These are phyloP conservation scores for Sporothrix inflata DNA, from an alignment of 2,329 filamentous ascomycete genomes.

Conservation along the genomic window DNA sequence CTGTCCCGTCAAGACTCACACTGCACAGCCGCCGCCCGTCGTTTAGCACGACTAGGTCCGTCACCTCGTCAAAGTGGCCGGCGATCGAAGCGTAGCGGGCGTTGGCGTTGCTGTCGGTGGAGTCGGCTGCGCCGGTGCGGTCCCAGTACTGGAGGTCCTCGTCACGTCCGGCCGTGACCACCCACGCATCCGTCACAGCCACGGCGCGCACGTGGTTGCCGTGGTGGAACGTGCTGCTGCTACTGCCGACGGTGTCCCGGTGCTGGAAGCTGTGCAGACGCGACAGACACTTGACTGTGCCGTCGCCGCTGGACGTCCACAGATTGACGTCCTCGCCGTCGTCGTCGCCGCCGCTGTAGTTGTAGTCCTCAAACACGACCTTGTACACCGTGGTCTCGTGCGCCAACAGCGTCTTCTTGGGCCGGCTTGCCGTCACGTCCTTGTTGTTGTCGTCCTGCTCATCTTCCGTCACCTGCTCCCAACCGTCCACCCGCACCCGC, in stretches of 20 bases:
- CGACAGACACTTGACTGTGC: constrained; percentile 78
- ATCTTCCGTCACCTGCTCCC: constrained; percentile 57
- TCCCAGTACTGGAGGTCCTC: constrained; percentile 95
- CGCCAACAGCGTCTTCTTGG: constrained; percentile 56
- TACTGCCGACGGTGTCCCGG: constrained; percentile 43
- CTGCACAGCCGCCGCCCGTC: constrained; percentile 66
- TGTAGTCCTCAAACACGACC: constrained; percentile 60
- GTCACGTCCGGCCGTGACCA: constrained; percentile 85
- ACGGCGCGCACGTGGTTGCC: constrained; percentile 90
- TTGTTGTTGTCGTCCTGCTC: neutral
- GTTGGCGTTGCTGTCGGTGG: constrained; percentile 76
- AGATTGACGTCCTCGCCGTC: constrained; percentile 68
- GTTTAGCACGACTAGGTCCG: constrained; percentile 69
- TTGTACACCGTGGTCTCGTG: constrained; percentile 93
- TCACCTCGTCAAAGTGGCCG: constrained; percentile 94
- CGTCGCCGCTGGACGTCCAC: constrained; percentile 93
- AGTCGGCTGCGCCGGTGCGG: constrained; percentile 78
- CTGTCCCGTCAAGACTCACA: constrained; percentile 86
- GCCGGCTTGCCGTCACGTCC: neutral
- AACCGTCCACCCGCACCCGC: constrained; percentile 59
- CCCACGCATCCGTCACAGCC: constrained; percentile 73
- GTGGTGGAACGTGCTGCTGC: constrained; percentile 74
- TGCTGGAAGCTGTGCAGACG: constrained; percentile 63
- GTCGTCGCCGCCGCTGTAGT: constrained; percentile 46
- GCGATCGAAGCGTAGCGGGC: constrained; percentile 70